Base-by-base conservation (phyloP, 2,329 filamentous ascomycete species). In the Penicillium sclerotigenum region DNA sequence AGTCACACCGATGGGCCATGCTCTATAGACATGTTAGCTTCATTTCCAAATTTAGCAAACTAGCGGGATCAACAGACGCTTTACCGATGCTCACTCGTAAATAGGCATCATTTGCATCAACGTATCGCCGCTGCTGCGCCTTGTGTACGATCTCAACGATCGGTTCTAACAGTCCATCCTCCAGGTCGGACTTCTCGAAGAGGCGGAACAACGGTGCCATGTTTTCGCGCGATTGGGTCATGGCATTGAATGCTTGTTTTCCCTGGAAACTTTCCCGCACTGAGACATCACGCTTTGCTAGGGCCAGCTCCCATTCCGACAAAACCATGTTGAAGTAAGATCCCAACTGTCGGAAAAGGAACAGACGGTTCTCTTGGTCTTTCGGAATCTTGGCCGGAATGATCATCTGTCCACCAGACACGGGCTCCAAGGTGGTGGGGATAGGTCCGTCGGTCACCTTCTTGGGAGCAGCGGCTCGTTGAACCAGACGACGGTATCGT, bases 1-100 rank as follows among this genome's bases (percentile, higher is more conserved):
- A 73, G 94, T 99, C 37, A 99, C 94, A 76, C 94, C 94, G 69
- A 99, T 99, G 24, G 94, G 94, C 94, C 94, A 99, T 16, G 94
- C 94, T 59, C 79, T 81, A 56, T 18, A 47, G 8, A 53, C 22
- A 33, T 40, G 51, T 67, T 61, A 68, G 64, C 20, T 36, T 29
- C 24, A 26, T 6, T 29, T 28, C 7, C 47, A 34, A 48, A 29
- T 5, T n/a, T n/a, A 16, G 16, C 16, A 52, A 47, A 18, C 26
- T 38, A 11, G 47, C 31, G 31, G 40, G 7, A 45, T 28, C 26
- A 24, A 77, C 77, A 61, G 73, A 80, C 64, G 91, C 92, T 78
- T 96, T 96, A 62, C 91, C 91, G 69, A 99, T 99, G 72, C 90
- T 96, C 52, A 99, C 80, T 51, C 90, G 83, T 58, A 99, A 79